Evolutionary conservation across 257 asterid genomes (phyloP), one percentile per base, ranked within the genome.

Genomic region (Penstemon barbatus): DNA sequence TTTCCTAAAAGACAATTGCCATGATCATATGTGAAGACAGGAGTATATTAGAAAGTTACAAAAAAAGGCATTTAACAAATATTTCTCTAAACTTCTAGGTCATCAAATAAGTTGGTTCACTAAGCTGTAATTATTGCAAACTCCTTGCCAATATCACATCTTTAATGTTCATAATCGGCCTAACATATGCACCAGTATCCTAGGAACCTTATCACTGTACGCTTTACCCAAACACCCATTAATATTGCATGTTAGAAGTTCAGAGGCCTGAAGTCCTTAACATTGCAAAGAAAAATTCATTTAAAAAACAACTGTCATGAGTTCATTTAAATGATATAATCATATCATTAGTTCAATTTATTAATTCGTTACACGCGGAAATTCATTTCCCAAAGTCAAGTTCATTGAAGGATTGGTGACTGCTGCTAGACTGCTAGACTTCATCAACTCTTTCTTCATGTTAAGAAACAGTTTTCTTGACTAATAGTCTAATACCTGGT

Each of bases 111-210:
- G 44, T 53, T 66, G 61, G 41, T 53, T 52, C 53, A 51, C 71
- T 9, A 4, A 8, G n/a, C 8, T 15, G 42, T 53, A 15, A 5
- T 38, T 44, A 19, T 15, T 8, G 5, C 36, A 12, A 52, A 12
- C 43, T 53, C 18, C 39, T 65, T 5, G 6, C 38, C 49, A 7
- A 64, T 49, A 44, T 25, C 39, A 11, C 11, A 64, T 49, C 3
- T 15, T 8, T 25, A 38, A 41, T 39, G 51, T 40, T 65, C 43
- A 46, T 5, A 10, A 41, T n/a, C 5, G 19, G 40, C 43, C 15
- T 67, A 57, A 59, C 7, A 66, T 39, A 64, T 64, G 61, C 46
- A 48, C 56, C 41, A 44, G 41, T 48, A 44, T 41, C 59, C 48
- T 37, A 3, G 36, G 19, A 46, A 63, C 10, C 38, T 39, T 25